Evolutionary conservation across 2,329 filamentous ascomycete genomes (phyloP), one percentile per base, ranked within the genome.

Genomic region (Grosmannia clavigera): DNA sequence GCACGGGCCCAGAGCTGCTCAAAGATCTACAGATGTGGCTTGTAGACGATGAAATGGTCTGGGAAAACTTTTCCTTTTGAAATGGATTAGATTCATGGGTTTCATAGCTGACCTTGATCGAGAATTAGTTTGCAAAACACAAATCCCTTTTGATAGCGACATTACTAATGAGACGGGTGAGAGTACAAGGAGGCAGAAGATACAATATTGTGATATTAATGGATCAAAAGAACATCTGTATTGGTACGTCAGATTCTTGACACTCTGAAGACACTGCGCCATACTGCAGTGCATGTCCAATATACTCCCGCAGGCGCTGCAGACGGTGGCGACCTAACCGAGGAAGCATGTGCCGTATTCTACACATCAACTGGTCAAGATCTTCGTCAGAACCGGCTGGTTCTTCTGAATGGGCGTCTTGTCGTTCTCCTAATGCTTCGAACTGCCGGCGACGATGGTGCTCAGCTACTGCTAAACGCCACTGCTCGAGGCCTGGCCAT

Each of bases 171-270:
- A 31, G 31, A 31, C 31, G 31, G 31, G 31, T 31, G 10, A 38
- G 10, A 38, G 11, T 38, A 35, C 3, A 35, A 14, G 35, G 35
- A 12, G 35, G 11, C 65, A 31, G 64, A 72, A 48, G 35, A 71
- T 73, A 2, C 72, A 82, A 25, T 64, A 73, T 40, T 71, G 74
- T 83, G 1, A 94, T 92, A 64, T 71, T 95, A 3, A 88, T 10
- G 22, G 22, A 11, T 55, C 54, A 58, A 51, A 57, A 53, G 50
- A 62, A 60, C 29, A 14, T 46, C 5, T 50, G 51, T 6, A 27
- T 3, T n/a, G 56, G 46, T 1, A 40, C 38, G 38, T 3, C 19
- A 3, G 46, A 7, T 46, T n/a, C 46, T 16, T 29, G 31, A 9
- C 29, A 3, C 14, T n/a, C n/a, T 31, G 10, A 11, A 16, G 11